Evolutionary conservation across 2,329 filamentous ascomycete genomes (phyloP).

Genomic region (Aurifilum marmelostoma): DNA sequence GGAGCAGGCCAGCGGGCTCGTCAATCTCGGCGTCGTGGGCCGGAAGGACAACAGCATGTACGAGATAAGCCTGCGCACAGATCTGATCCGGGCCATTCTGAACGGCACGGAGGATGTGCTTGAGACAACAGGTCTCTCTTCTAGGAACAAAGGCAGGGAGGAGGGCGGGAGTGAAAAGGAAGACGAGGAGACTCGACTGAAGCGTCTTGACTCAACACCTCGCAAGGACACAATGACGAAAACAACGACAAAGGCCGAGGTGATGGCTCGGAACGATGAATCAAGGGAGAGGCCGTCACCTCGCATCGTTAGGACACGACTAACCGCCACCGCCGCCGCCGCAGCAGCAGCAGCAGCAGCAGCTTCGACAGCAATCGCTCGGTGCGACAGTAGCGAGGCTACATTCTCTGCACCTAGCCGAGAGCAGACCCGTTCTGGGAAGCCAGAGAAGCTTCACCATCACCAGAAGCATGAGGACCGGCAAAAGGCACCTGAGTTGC

Average conservation of each 20-base stretch:
- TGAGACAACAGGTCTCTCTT: constrained; percentile 1
- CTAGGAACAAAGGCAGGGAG: background rate
- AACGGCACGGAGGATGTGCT: constrained; percentile 15
- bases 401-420: background rate
- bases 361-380: background rate
- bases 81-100: constrained; percentile 16
- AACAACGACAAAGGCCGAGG: background rate
- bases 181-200: background rate
- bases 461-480: background rate
- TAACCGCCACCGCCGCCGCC: too few species aligned
- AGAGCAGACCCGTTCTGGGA: background rate
- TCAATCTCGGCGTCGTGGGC: constrained; percentile 41
- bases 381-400: background rate
- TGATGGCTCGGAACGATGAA: background rate
- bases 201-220: background rate
- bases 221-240: background rate
- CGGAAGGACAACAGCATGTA: constrained; percentile 34
- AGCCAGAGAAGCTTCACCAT: background rate
- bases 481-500: background rate
- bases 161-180: background rate
- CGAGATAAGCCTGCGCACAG: constrained; percentile 33
- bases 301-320: background rate
- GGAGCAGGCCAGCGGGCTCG: constrained; percentile 44
- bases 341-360: background rate
- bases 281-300: background rate